Evolutionary conservation across 1,139 yeast genomes (phyloP).

Genomic region (Blastobotrys capitulatus): DNA sequence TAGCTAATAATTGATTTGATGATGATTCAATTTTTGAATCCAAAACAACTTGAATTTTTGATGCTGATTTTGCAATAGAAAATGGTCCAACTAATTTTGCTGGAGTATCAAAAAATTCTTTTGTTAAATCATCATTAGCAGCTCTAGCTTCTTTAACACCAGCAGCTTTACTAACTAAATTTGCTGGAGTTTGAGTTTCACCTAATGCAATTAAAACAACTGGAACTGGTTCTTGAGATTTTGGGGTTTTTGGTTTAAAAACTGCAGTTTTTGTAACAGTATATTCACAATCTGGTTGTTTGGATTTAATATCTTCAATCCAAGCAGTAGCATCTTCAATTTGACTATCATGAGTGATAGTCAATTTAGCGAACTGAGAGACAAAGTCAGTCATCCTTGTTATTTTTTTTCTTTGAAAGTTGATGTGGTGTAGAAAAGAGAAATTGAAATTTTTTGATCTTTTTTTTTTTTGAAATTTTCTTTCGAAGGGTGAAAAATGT

Average conservation of each 20-base stretch:
- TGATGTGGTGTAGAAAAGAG: constrained; percentile 3
- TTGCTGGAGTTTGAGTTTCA: constrained; percentile 61
- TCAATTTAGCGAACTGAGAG: constrained; percentile 21
- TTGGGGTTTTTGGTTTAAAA: constrained; percentile 89
- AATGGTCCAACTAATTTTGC: constrained; percentile 9
- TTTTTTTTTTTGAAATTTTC: too few relatives aligned
- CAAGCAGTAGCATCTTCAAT: constrained; percentile 26
- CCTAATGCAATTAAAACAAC: constrained; percentile 73
- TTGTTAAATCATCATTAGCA: constrained; percentile 75
- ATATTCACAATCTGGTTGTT: constrained; percentile 17
- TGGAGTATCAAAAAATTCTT: constrained; percentile 53
- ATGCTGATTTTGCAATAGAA: constrained; percentile 17
- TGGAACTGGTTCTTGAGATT: constrained; percentile 76
- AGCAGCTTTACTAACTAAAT: constrained; percentile 59
- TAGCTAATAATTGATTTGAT: constrained; percentile 36
- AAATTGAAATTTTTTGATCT: constrained; percentile 1
- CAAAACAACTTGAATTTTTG: constrained; percentile 57
- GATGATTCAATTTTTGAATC: constrained; percentile 47
- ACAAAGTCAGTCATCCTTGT: constrained; percentile 11
- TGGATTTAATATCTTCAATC: constrained; percentile 22
- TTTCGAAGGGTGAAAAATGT: too few relatives aligned
- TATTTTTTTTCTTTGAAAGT: not conserved
- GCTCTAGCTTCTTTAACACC: constrained; percentile 80
- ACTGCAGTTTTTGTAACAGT: constrained; percentile 61
- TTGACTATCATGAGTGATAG: constrained; percentile 25